A percentile compares a stretch with the other conserved stretches of the same genome.
Evolutionary conservation across 805 yeast species (phyloP).

Genomic region (Barnettozyma sp.): DNA sequence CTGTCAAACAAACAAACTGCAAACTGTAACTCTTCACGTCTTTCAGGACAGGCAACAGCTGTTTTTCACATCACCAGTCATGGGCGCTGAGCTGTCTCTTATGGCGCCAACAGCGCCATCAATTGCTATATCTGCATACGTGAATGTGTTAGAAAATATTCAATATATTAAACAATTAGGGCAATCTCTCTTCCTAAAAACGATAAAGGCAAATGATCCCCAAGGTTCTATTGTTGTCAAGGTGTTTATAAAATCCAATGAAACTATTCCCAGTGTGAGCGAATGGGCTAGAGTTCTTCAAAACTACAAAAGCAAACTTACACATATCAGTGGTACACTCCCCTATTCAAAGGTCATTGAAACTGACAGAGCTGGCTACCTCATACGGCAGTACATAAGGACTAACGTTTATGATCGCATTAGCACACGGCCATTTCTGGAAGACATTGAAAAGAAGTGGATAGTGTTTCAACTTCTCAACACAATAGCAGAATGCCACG

Average conservation of each 20-base stretch:
- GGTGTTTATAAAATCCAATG: slow-evolving; percentile 68
- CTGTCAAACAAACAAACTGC: too few relatives aligned
- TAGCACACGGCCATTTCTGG: slow-evolving; percentile 81
- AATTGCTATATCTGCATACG: slow-evolving; percentile 83
- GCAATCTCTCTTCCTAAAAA: slow-evolving; percentile 77
- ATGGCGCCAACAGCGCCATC: slow-evolving; percentile 89
- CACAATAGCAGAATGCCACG: slow-evolving; percentile 60
- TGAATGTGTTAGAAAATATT: slow-evolving; percentile 68
- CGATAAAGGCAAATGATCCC: slow-evolving; percentile 71
- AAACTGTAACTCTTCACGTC: too few relatives aligned
- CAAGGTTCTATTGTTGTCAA: slow-evolving; percentile 74
- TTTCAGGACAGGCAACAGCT: too few relatives aligned
- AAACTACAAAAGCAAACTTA: slow-evolving; percentile 33
- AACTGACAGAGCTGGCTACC: slow-evolving; percentile 86
- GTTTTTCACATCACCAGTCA: too few relatives aligned
- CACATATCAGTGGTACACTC: slow-evolving; percentile 52
- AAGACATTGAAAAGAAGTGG: slow-evolving; percentile 76
- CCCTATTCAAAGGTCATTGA: slow-evolving; percentile 73
- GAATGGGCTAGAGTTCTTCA: slow-evolving; percentile 23
- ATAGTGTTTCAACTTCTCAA: slow-evolving; percentile 70
- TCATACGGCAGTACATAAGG: slow-evolving; percentile 74
- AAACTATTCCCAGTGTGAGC: slow-evolving; percentile 21
- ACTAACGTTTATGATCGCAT: slow-evolving; percentile 83
- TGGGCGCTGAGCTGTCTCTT: slow-evolving; percentile 86
- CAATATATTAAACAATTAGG: slow-evolving; percentile 74